Evolutionary conservation across 345 rosid species (phyloP), one percentile per base, ranked within the genome.

Genomic region (Triadica sebifera): DNA sequence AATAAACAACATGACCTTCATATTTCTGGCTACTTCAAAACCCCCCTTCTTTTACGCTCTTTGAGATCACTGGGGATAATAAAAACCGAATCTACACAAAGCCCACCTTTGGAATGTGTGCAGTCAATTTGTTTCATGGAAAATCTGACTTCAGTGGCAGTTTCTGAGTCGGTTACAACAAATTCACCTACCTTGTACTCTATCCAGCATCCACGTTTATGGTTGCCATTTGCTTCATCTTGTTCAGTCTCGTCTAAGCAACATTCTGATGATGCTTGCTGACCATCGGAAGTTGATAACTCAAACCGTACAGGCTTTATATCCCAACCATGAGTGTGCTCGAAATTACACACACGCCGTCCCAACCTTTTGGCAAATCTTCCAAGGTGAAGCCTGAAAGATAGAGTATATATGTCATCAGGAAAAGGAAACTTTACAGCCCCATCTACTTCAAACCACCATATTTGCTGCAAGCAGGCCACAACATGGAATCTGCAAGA

Each of bases 371-470:
- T 88, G 20, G 90, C 71, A 81, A 85, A 87, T 84, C 80, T 91
- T 61, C 98, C 98, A 22, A 92, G 88, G 85, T 89, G 97, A 77
- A 92, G 90, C 86, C 95, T 89, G 85, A 89, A 89, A 68, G 87
- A 86, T 8, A 94, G 51, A 29, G 95, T 88, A 84, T 92, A 94
- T 24, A 85, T 56, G 82, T 89, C 97, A 70, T 97, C 86, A 29
- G 97, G 97, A 62, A 94, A 85, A 78, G 92, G 92, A 81, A 91
- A 92, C 80, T 81, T 94, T 51, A 92, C 90, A 47, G 76, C 77
- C 75, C 97, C 98, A 68, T 91, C 97, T 13, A 88, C 97, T 86
- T 92, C 95, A 77, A 93, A 93, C 98, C 97, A 93, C 97, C 98
- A 91, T 77, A 91, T 88, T 85, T 91, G 97, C 81, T 88, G 97